Evolutionary conservation across 306 rosid genomes (phyloP).

Genomic region (Luffa acutangula): DNA sequence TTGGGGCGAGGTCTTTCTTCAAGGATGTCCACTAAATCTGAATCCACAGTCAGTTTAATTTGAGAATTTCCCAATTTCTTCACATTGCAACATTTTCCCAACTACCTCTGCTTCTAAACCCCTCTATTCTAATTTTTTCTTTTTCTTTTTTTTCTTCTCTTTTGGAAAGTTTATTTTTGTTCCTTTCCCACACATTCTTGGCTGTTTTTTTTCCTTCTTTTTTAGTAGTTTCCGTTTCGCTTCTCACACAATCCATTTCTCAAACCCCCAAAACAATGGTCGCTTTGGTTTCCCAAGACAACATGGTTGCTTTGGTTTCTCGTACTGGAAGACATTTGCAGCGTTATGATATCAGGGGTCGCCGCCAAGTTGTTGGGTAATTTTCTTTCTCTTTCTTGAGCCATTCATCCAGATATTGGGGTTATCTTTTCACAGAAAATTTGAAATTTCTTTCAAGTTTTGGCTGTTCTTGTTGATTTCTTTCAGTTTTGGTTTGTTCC

Average conservation of each 20-base stretch:
- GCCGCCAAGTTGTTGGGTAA: conserved; percentile 96
- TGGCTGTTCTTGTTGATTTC: not conserved
- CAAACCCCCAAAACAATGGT: conserved; percentile 28
- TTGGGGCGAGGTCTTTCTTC: not conserved
- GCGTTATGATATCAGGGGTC: conserved; percentile 64
- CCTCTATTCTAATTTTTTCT: not conserved
- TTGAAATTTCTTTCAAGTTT: not conserved
- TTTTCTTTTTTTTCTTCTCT: not conserved
- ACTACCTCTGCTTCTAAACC: not conserved
- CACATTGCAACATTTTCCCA: not conserved
- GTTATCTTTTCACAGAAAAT: not conserved
- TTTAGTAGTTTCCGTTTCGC: not conserved
- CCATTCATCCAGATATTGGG: not conserved
- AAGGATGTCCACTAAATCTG: conserved; percentile 8
- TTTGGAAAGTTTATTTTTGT: conserved; percentile 10
- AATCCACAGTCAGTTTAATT: not conserved
- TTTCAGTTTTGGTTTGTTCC: not conserved
- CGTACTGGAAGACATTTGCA: conserved; percentile 89
- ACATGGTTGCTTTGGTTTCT: conserved; percentile 63
- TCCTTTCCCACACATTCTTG: not conserved
- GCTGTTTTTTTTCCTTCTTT: not conserved
- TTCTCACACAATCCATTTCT: not conserved
- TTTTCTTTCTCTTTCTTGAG: conserved; percentile 12
- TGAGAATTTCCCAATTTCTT: not conserved
- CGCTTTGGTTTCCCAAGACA: conserved; percentile 54